A percentile compares a stretch with the other conserved stretches of the same genome.
phyloP scores from a whole-genome alignment of 345 rosid species.

The Camelina sativa region DNA sequence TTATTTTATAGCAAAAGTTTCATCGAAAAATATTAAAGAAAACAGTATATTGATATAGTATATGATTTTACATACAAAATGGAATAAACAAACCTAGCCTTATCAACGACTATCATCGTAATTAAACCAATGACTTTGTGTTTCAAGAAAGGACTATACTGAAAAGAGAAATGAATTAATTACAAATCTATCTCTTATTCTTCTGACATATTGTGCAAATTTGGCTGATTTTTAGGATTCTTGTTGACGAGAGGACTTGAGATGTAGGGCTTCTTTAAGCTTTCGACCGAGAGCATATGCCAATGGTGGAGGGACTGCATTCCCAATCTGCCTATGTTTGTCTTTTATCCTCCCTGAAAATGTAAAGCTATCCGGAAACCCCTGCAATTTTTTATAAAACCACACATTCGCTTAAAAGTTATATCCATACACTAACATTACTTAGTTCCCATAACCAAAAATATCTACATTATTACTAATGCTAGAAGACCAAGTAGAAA shows the following conservation, averaged over 20 bases:
- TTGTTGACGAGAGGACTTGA: slow-evolving; percentile 29
- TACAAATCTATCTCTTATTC: no score
- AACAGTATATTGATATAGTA: no score
- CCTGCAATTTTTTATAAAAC: slow-evolving; percentile 48
- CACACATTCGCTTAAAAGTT: not conserved
- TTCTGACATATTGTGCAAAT: not conserved
- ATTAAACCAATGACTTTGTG: no score
- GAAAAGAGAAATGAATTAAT: no score
- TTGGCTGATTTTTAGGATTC: not conserved
- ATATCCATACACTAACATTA: not conserved
- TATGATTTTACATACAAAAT: no score
- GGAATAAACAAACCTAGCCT: no score
- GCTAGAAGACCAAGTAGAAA: not conserved
- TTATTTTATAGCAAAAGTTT: no score
- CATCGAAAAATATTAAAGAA: no score
- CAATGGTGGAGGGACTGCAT: slow-evolving; percentile 90
- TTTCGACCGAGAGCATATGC: slow-evolving; percentile 79
- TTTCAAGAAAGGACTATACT: no score
- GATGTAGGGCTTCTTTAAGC: slow-evolving; percentile 70
- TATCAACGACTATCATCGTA: no score
- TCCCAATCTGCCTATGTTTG: slow-evolving; percentile 85
- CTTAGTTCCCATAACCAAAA: not conserved
- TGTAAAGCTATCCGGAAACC: slow-evolving; percentile 72
- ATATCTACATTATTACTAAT: not conserved
- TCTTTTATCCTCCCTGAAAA: slow-evolving; percentile 63